Evolutionary conservation across 2,329 filamentous ascomycete genomes (phyloP), one percentile per base, ranked within the genome.

Genomic region (Plenodomus biglobosus): DNA sequence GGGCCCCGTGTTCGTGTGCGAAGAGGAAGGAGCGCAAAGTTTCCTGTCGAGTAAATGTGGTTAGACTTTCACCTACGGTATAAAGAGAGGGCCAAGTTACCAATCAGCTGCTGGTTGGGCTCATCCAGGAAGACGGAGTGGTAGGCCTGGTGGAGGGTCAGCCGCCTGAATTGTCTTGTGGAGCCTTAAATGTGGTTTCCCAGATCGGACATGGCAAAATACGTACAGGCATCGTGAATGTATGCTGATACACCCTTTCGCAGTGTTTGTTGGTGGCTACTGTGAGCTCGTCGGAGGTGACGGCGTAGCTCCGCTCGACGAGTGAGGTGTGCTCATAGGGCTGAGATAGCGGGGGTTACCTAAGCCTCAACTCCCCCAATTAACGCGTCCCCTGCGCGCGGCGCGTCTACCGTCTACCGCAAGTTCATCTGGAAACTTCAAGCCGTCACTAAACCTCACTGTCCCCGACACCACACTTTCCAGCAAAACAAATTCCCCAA

Each of bases 1-100:
- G 94, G 94, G n/a, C 94, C 94, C 56, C 94, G 88, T 56, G 91
- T 95, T 74, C 90, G 90, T 66, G 94, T 97, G 66, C 94, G 92
- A 46, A 99, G 87, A 1, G 94, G 92, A 44, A 96, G 86, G 62
- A 97, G 85, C 18, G 92, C 92, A 71, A 97, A 92, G 83, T 96
- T 97, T 73, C 92, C 91, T 80, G 61, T 18, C 8, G 7, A 13
- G 13, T 17, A 21, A 6, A 13, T 27, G 36, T 10, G 18, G 34
- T 51, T 20, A 45, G 27, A 40, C 16, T 5, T 17, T 10, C 2
- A 7, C 10, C 1, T 7, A 16, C 3, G 16, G n/a, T 45, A 16
- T 15, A 13, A 22, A 27, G 38, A 22, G 15, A 39, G 21, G 39
- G 2, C 22, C 20, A 18, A 34, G 20, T 49, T 78, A 83, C 81